phyloP scores from a whole-genome alignment of 345 rosid species.

The Eucalyptus rudis region DNA sequence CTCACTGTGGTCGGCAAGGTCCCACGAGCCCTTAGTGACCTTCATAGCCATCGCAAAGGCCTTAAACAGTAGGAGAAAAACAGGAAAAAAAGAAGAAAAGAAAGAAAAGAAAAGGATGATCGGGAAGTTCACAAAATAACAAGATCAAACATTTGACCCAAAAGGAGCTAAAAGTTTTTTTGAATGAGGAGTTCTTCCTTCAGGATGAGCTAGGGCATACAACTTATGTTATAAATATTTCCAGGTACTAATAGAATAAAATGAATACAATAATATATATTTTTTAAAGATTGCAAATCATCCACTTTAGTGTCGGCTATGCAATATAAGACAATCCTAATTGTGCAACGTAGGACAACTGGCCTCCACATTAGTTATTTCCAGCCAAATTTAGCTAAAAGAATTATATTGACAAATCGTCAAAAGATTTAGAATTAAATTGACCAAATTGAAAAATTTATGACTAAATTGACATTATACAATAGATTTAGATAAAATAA shows the following conservation, averaged over 20 bases:
- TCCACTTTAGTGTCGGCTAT: accelerated
- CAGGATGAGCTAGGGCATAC: not conserved
- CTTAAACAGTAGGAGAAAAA: not conserved
- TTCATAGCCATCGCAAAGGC: accelerated
- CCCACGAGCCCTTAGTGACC: not conserved
- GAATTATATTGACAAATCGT: accelerated
- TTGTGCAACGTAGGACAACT: accelerated
- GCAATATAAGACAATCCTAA: too few species aligned
- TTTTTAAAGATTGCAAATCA: not conserved
- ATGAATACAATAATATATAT: not conserved
- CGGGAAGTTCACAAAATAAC: accelerated
- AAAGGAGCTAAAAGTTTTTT: not conserved
- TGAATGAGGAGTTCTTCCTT: not conserved
- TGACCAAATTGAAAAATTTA: not conserved
- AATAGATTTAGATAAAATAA: not conserved
- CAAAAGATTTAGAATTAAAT: not conserved
- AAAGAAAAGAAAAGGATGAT: not conserved
- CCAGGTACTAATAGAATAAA: not conserved
- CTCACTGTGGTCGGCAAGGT: not conserved
- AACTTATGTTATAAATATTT: not conserved
- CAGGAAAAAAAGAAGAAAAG: not conserved
- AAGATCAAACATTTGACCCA: not conserved
- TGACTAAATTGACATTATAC: too few species aligned
- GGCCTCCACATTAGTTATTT: not conserved
- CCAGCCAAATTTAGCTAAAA: not conserved